Percentiles rank a stretch among this genome's conserved stretches.
Evolutionary conservation across 1,284 basidiomycete species (phyloP).

Genomic region (Ceratobasidium sp.): DNA sequence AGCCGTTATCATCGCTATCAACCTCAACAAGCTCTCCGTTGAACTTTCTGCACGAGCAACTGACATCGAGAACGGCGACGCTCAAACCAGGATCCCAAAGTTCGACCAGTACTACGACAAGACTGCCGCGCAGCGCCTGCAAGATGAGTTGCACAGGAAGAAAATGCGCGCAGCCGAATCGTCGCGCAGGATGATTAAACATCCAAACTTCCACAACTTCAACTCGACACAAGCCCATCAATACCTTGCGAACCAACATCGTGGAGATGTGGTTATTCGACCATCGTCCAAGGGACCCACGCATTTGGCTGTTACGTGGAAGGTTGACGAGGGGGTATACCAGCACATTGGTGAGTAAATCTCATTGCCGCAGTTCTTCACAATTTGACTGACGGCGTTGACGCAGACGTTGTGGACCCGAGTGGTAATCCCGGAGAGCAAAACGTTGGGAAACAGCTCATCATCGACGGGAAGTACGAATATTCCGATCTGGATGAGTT

Average conservation of each 20-base stretch:
- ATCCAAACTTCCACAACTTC: constrained; percentile 98
- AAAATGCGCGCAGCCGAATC: constrained; percentile 84
- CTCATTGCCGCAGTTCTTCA: constrained; percentile 46
- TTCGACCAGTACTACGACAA: constrained; percentile 79
- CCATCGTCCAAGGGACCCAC: constrained; percentile 95
- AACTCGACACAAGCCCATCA: constrained; percentile 92
- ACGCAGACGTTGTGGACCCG: constrained; percentile 88
- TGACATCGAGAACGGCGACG: constrained; percentile 79
- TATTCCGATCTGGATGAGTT: constrained; percentile 98
- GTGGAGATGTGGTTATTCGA: constrained; percentile 95
- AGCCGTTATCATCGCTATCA: constrained; percentile 83
- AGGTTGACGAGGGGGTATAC: constrained; percentile 96
- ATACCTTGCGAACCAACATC: constrained; percentile 89
- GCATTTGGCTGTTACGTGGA: constrained; percentile 99
- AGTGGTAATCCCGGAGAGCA: constrained; percentile 80
- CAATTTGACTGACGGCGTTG: constrained; percentile 41
- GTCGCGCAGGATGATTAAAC: constrained; percentile 91
- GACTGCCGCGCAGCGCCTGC: constrained; percentile 75
- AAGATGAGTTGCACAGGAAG: constrained; percentile 82
- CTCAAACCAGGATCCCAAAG: constrained; percentile 71
- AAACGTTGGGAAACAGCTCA: constrained; percentile 73
- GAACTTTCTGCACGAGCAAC: constrained; percentile 81
- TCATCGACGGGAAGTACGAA: constrained; percentile 84
- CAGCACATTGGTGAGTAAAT: constrained; percentile 89
- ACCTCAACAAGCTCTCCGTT: constrained; percentile 77